These are phyloP conservation scores for Cupressus sempervirens DNA, from an alignment of 75 land plant species.

Conservation along the genomic window DNA sequence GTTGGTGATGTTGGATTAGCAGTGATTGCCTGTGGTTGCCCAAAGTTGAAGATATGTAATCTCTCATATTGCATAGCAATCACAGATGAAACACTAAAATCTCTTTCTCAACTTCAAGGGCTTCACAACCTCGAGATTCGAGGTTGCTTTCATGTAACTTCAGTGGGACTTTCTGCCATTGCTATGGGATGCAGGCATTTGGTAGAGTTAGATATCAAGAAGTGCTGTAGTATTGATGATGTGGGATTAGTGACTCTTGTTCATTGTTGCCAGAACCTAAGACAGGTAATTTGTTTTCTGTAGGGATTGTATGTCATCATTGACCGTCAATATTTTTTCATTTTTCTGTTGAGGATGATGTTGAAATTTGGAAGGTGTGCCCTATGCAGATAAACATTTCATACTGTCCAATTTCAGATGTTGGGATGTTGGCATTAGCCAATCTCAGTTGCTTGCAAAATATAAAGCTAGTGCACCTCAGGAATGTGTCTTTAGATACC, in stretches of 20 bases:
- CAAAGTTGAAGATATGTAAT: conserved; percentile 54
- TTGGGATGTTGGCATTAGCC: conserved; percentile 49
- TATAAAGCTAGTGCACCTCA: conserved; percentile 64
- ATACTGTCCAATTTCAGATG: conserved; percentile 57
- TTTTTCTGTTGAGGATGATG: background rate
- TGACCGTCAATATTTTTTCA: background rate
- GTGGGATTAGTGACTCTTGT: conserved; percentile 55
- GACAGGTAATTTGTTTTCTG: conserved; percentile 48
- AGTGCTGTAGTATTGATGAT: conserved; percentile 55
- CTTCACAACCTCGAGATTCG: conserved; percentile 70
- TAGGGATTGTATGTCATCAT: background rate
- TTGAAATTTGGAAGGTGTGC: background rate
- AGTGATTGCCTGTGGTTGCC: conserved; percentile 64
- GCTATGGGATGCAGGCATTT: conserved; percentile 63
- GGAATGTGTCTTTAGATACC: conserved; percentile 38
- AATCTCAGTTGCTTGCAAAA: conserved; percentile 63
- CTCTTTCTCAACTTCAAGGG: conserved; percentile 41
- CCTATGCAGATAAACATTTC: conserved; percentile 65
- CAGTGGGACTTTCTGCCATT: conserved; percentile 48
- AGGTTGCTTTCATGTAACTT: conserved; percentile 40
- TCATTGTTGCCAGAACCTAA: conserved; percentile 40
- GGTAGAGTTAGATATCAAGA: conserved; percentile 69
- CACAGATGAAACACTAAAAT: conserved; percentile 59
- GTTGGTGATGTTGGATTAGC: conserved; percentile 64
- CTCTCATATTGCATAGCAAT: conserved; percentile 65